Evolutionary conservation across 805 yeast genomes (phyloP).

Genomic region (Candida sonorensis): DNA sequence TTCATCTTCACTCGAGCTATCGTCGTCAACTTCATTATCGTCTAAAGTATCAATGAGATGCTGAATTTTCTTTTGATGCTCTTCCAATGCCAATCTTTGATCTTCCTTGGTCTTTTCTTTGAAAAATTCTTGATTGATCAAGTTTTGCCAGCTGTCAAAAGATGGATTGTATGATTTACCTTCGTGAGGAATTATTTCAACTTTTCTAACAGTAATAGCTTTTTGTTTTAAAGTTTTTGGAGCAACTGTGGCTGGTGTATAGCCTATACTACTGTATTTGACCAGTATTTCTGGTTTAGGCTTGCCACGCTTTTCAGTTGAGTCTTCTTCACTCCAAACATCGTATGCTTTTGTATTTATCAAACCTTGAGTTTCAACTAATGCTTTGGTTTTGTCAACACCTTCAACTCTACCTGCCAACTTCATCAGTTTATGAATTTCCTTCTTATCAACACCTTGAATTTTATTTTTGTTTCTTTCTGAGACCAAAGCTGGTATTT

Average conservation of each 20-base stretch:
- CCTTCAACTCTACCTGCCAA: constrained; percentile 69
- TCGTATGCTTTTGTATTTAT: constrained; percentile 47
- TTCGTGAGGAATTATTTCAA: constrained; percentile 56
- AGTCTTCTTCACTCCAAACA: constrained; percentile 54
- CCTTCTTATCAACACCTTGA: constrained; percentile 60
- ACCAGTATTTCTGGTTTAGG: constrained; percentile 34
- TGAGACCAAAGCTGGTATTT: constrained; percentile 55
- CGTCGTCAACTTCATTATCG: constrained; percentile 46
- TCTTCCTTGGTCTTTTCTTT: constrained; percentile 64
- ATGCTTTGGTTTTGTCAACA: constrained; percentile 42
- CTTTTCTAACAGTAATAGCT: constrained; percentile 49
- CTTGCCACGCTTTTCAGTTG: constrained; percentile 9
- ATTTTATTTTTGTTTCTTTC: constrained; percentile 35
- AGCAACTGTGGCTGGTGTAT: constrained; percentile 43
- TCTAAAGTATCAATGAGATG: constrained; percentile 56
- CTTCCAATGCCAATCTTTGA: constrained; percentile 52
- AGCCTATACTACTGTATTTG: constrained; percentile 28
- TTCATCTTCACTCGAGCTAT: constrained; percentile 32
- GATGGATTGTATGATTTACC: constrained; percentile 95
- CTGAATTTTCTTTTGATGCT: constrained; percentile 57
- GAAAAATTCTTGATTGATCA: constrained; percentile 60
- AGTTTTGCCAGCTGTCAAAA: constrained; percentile 69
- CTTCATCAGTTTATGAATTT: constrained; percentile 59
- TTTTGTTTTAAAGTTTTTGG: constrained; percentile 50
- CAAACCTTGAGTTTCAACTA: constrained; percentile 60